Evolutionary conservation across 2,329 filamentous ascomycete genomes (phyloP), one percentile per base, ranked within the genome.

Genomic region (Cylindrodendrum hubeiense): DNA sequence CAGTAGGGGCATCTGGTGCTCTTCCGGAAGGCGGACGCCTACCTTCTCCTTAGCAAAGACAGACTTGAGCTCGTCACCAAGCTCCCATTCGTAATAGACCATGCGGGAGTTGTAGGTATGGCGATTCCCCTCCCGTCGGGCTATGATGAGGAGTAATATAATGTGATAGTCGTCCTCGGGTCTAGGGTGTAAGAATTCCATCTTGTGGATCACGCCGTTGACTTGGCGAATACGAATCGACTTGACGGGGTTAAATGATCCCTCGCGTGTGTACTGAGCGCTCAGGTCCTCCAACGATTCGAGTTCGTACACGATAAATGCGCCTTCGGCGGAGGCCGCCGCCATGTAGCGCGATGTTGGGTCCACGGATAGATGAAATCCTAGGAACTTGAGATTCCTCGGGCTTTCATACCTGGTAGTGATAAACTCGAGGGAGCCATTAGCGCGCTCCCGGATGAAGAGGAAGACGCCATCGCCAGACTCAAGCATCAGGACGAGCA

Each of bases 181-280:
- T 10, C 85, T 85, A 8, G 94, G 93, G 64, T 92, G 89, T 3
- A 99, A 84, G 69, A 98, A 99, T 22, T 94, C 92, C 84, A 98
- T 90, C 71, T 93, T 92, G 72, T 95, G 85, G 60, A 98, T 93
- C n/a, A 90, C 84, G 1, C 93, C 94, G 8, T 90, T 86, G 8
- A 94, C 82, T 10, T 78, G 69, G 10, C 85, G 82, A 19, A 82
- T 74, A 19, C 79, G 75, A 41, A 72, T 77, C 0, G 77, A 78
- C 65, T 84, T 84, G 61, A 97, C 86, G 2, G 91, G 92, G 10
- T 83, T 78, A 63, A 93, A 78, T 67, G 80, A 74, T n/a, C 81
- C 78, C 33, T 76, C 74, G 39, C 74, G 69, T 17, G 73, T 75
- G 74, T 85, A 91, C 75, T 81, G 89, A 72, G 71, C 77, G 70